phyloP scores from a whole-genome alignment of 1,139 yeast species.

The Candida sanyaensis region DNA sequence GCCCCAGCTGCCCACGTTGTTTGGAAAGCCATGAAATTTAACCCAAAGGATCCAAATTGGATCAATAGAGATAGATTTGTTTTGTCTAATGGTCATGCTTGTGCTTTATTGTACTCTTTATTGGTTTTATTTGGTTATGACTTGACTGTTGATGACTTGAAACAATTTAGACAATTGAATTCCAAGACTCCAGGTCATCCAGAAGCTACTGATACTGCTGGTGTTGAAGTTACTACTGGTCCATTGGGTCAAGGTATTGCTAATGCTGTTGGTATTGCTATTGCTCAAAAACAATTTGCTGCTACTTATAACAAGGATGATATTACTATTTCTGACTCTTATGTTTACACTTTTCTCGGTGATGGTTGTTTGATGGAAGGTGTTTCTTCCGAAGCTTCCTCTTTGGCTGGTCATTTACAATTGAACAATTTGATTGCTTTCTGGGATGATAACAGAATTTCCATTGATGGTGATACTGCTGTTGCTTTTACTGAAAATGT shows the following conservation, averaged over 20 bases:
- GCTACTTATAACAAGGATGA: slow-evolving; percentile 94
- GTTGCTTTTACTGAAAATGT: slow-evolving; percentile 97
- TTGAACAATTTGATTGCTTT: slow-evolving; percentile 92
- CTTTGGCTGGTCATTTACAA: slow-evolving; percentile 95
- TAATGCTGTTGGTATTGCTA: slow-evolving; percentile 96
- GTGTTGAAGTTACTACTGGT: slow-evolving; percentile 98
- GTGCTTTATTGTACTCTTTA: slow-evolving; percentile 85
- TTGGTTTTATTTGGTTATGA: slow-evolving; percentile 87
- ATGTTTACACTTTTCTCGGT: slow-evolving; percentile 84
- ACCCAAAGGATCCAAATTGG: slow-evolving; percentile 92
- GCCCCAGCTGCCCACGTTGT: slow-evolving; percentile 76
- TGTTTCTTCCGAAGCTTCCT: slow-evolving; percentile 90
- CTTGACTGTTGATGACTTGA: slow-evolving; percentile 81
- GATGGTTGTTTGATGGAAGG: slow-evolving; percentile 99
- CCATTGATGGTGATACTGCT: slow-evolving; percentile 93
- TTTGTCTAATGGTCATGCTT: slow-evolving; percentile 95
- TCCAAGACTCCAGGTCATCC: slow-evolving; percentile 99
- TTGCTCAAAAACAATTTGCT: slow-evolving; percentile 91
- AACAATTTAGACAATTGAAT: slow-evolving; percentile 85
- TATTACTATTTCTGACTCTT: slow-evolving; percentile 67
- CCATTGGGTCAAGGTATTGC: slow-evolving; percentile 99
- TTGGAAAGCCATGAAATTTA: slow-evolving; percentile 80
- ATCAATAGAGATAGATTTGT: slow-evolving; percentile 94
- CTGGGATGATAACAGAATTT: slow-evolving; percentile 97
- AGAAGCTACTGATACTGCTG: slow-evolving; percentile 74